Evolutionary conservation across 2,329 filamentous ascomycete species (phyloP).

Genomic region (Hypoxylon sp.): DNA sequence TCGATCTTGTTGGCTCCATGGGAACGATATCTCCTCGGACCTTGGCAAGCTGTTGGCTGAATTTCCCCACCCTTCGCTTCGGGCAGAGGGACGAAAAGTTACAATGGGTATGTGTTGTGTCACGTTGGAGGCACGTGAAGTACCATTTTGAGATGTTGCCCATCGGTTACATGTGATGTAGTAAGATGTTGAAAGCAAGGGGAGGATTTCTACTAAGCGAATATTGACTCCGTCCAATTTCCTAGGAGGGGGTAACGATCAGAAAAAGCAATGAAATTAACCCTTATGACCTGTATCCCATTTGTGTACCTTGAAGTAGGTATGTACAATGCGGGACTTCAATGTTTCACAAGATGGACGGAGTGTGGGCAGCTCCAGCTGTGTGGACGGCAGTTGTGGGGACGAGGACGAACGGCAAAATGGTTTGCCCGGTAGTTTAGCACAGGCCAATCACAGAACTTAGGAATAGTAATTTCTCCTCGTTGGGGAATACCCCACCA

Average conservation of each 20-base stretch:
- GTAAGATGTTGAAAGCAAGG: neutral
- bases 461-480: constrained; percentile 1
- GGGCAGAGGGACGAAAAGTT: constrained; percentile 5
- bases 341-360: neutral
- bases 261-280: neutral
- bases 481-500: constrained; percentile 24
- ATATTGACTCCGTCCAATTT: neutral
- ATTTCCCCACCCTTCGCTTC: constrained; percentile 22
- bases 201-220: neutral
- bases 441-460: constrained; percentile 18
- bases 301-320: neutral
- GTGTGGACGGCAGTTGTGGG: no score
- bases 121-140: neutral
- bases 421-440: constrained; percentile 12
- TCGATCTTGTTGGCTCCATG: constrained; percentile 4
- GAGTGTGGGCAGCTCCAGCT: no score
- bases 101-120: neutral
- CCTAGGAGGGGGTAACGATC: neutral
- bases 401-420: constrained; percentile 3
- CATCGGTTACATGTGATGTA: neutral
- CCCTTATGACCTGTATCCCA: neutral
- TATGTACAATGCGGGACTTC: neutral
- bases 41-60: constrained; percentile 4
- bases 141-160: neutral
- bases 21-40: constrained; percentile 40